These are phyloP conservation scores for Escallonia herrerae DNA, from an alignment of 129 eudicot genomes.

Conservation along the genomic window DNA sequence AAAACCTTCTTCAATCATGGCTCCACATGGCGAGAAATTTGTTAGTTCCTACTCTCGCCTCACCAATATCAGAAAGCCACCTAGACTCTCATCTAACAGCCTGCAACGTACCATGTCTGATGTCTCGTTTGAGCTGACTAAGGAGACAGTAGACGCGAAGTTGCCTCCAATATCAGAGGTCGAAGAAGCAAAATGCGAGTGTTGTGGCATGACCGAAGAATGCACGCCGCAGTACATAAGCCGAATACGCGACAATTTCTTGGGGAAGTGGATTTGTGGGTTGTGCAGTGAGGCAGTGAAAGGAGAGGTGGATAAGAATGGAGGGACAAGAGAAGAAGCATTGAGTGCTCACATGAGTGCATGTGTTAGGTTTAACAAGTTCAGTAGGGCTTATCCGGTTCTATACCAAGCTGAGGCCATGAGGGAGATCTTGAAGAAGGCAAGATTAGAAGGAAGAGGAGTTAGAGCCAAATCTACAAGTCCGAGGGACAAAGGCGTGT, in stretches of 20 bases:
- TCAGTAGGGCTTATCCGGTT: conserved; percentile 70
- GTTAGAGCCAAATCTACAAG: conserved; percentile 53
- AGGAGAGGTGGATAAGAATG: conserved; percentile 64
- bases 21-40: conserved; percentile 45
- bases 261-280: conserved; percentile 76
- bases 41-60: conserved; percentile 16
- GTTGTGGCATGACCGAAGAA: conserved; percentile 80
- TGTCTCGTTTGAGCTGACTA: conserved; percentile 52
- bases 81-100: conserved; percentile 42
- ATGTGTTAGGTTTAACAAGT: conserved; percentile 62
- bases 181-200: conserved; percentile 67
- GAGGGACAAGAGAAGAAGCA: conserved; percentile 64
- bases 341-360: conserved; percentile 59
- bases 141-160: conserved; percentile 17
- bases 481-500: conserved; percentile 39
- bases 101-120: conserved; percentile 63
- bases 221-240: conserved; percentile 66
- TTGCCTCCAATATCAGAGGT: conserved; percentile 55
- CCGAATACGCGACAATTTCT: conserved; percentile 38
- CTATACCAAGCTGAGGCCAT: conserved; percentile 70
- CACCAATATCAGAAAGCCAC: conserved; percentile 30
- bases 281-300: conserved; percentile 76
- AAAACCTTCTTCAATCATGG: conserved; percentile 23
- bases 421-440: conserved; percentile 68
- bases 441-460: conserved; percentile 18